Base-by-base conservation (phyloP, 2,329 filamentous ascomycete genomes). In the Phialophora chinensis region DNA sequence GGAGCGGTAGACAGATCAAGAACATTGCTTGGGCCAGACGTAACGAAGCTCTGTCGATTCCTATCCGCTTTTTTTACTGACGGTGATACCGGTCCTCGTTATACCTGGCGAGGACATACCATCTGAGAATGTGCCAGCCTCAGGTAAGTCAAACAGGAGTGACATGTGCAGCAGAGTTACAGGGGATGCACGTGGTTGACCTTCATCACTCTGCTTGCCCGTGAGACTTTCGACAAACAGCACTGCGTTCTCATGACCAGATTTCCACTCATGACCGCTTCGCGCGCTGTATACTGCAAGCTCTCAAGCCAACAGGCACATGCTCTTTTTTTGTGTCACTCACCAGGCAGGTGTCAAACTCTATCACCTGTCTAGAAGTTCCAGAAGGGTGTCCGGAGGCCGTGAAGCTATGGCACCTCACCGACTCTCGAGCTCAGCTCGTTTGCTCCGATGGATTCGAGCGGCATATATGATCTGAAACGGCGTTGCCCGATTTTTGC, bases 341-440 rank as follows among this genome's bases (percentile, higher is more conserved):
- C 42, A 29, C 33, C 49, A 27, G 31, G 35, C 20, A 49, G 23
- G 47, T 53, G 59, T 53, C 47, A 53, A 49, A 29, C 49, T 42
- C 17, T 61, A 55, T 44, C 44, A 38, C 42, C 17, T 4, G 23
- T 50, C 49, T 33, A 35, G 50, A 58, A 52, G 2, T 58, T 61
- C 59, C 47, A 50, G 63, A 65, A 52, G 11, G 10, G 23, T 61
- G 56, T 33, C 57, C 50, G 47, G 20, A 98, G 86, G 14, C 92
- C 88, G 12, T 57, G 42, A 61, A 49, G 44, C 23, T 31, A 55
- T 56, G 56, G 20, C 63, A 66, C 58, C 38, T n/a, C 20, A 54
- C 50, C 20, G 42, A 35, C 12, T 50, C 27, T 27, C 33, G 29
- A 66, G 52, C 42, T 59, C 59, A 53, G 42, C 31, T 14, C 49